Evolutionary conservation across 176 grass and related monocot species (phyloP), one percentile per base, ranked within the genome.

Genomic region (Alloteropsis semialata): DNA sequence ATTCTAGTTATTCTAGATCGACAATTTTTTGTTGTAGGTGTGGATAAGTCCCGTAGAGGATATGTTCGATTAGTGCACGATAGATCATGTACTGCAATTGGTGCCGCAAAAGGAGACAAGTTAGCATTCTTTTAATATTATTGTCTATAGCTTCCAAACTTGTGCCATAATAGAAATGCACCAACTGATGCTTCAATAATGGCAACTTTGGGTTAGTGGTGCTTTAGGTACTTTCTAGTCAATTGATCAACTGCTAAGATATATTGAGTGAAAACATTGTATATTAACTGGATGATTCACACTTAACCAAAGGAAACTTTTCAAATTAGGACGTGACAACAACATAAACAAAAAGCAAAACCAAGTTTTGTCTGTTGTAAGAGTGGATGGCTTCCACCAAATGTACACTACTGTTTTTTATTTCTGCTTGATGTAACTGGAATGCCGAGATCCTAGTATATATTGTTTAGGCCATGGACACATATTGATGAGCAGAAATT

Each of bases 371-470:
- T 83, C 79, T 67, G 65, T 90, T 79, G 54, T 72, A 57, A 56
- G 78, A 86, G 83, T 78, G 65, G 83, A 84, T 86, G 83, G 65
- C 42, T 86, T 86, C 88, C 78, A 86, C 84, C 84, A 59, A 86
- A 78, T 77, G 83, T 50, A 74, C 79, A 82, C 28, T 27, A 38
- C n/a, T 81, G 48, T 81, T 75, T 86, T 48, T 82, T 66, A 67
- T 75, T 37, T 36, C 51, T 64, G 63, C n/a, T 77, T 77, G 88
- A 89, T 86, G 83, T 82, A 82, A 82, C 55, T 54, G 80, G 45
- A 66, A 29, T 75, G 15, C 19, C 59, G 11, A 79, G 32, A 78
- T 65, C 74, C 37, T 72, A 60, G 3, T 75, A 50, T 55, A 71
- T 51, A 86, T 60, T 51, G 36, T 81, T 81, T 73, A 57, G 11